These are phyloP conservation scores for Lotus japonicus DNA, from an alignment of 306 rosid species.

Conservation along the genomic window DNA sequence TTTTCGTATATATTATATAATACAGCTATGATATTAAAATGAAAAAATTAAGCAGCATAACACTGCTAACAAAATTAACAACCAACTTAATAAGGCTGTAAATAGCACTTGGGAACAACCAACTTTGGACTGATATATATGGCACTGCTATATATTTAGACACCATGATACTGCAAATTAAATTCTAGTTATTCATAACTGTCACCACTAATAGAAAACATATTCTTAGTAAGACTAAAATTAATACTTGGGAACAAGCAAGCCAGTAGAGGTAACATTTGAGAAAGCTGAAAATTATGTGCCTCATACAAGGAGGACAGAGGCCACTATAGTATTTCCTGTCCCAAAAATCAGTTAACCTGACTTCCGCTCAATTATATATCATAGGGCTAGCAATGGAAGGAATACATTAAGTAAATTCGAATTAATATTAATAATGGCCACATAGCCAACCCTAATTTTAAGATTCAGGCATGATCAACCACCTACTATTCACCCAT, in stretches of 20 bases:
- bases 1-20: neutral
- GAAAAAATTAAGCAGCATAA: no score
- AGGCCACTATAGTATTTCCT: neutral
- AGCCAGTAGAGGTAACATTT: neutral
- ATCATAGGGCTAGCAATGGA: neutral
- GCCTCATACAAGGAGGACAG: neutral
- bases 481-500: neutral
- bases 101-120: neutral
- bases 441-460: neutral
- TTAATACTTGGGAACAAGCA: neutral
- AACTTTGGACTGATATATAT: no score
- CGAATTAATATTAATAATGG: neutral
- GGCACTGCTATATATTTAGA: neutral
- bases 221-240: neutral
- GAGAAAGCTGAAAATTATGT: neutral
- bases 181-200: neutral
- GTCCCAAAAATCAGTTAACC: neutral
- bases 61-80: no score
- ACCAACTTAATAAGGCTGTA: no score
- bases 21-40: neutral
- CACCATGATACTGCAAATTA: neutral
- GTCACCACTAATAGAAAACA: neutral
- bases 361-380: neutral
- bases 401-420: neutral
- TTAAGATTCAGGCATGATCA: slow-evolving; percentile 2